Base-by-base conservation (phyloP, 805 yeast species). In the Crinitomyces ghanaensis region DNA sequence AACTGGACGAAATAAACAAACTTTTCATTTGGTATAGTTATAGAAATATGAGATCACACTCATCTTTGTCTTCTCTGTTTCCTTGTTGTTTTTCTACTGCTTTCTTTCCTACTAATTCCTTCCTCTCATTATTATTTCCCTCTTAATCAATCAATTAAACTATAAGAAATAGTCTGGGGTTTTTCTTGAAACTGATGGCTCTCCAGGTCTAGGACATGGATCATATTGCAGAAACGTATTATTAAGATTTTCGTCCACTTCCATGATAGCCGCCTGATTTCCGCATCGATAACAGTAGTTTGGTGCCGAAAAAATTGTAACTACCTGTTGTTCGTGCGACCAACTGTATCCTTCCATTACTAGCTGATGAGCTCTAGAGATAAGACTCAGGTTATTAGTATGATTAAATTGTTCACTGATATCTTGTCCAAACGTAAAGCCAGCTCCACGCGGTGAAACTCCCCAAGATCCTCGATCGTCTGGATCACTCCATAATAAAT, bases 391-490 rank as follows among this genome's bases (percentile, higher is more conserved):
- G 50, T 82, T 86, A 57, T 86, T 86, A 17, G 93, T 79, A 64
- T 86, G 95, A 57, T 86, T 86, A 64, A 86, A 86, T 60, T 86
- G 95, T 60, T 85, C 95, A 49, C 83, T 72, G 53, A 86, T 84
- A 67, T 86, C 95, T 66, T 81, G 94, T 51, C 97, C 97, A 71
- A 86, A 86, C 52, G 95, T 85, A 79, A 82, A 86, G 59, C 97
- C 97, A 42, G 97, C 97, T 66, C 96, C 96, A 70, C 97, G 77
- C 60, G 96, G 95, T 54, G 88, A 77, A 48, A 86, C 85, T 43
- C 95, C 96, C 97, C 97, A 86, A 50, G 94, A 94, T 48, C 94
- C 95, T 54, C 95, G 70, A 59, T 86, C 95, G 57, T 86, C 97
- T 13, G 96, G 96, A 57, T 86, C 96, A 4, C 93, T 79, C 96